These are phyloP conservation scores for Delonix regia DNA, from an alignment of 306 rosid genomes.

Conservation along the genomic window DNA sequence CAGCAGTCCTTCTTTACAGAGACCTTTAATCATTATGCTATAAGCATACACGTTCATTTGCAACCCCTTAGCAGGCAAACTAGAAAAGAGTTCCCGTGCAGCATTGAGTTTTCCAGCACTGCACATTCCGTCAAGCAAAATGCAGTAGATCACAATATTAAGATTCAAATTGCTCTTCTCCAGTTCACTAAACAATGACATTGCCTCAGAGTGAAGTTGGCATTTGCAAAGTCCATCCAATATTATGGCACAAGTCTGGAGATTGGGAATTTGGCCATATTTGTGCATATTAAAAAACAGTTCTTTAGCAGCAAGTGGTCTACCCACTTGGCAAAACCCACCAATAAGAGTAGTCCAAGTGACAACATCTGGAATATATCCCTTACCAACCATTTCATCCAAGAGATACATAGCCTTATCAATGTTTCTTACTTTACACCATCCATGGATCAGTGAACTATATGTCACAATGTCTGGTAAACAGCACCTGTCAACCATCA, in stretches of 20 bases:
- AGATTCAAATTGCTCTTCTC: background rate
- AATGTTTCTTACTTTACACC: background rate
- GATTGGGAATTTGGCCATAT: constrained; percentile 5
- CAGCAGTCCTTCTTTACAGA: background rate
- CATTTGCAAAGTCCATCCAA: constrained; percentile 10
- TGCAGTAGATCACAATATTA: background rate
- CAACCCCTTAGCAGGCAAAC: background rate
- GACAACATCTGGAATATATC: constrained; percentile 2
- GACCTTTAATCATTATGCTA: background rate
- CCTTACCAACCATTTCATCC: background rate
- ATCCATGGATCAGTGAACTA: background rate
- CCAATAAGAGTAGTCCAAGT: background rate
- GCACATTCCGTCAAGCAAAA: background rate
- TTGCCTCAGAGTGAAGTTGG: constrained; percentile 1
- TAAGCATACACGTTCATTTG: background rate
- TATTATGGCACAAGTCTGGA: constrained; percentile 4
- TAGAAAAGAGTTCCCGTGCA: background rate
- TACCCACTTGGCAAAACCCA: background rate
- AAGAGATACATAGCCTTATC: background rate
- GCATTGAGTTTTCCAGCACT: background rate
- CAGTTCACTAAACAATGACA: background rate
- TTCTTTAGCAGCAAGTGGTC: background rate
- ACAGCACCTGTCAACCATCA: background rate
- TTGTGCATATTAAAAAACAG: background rate
- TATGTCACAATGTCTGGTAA: background rate